Evolutionary conservation across 805 yeast species (phyloP), one percentile per base, ranked within the genome.

Genomic region (Saccharomycopsis capsularis): DNA sequence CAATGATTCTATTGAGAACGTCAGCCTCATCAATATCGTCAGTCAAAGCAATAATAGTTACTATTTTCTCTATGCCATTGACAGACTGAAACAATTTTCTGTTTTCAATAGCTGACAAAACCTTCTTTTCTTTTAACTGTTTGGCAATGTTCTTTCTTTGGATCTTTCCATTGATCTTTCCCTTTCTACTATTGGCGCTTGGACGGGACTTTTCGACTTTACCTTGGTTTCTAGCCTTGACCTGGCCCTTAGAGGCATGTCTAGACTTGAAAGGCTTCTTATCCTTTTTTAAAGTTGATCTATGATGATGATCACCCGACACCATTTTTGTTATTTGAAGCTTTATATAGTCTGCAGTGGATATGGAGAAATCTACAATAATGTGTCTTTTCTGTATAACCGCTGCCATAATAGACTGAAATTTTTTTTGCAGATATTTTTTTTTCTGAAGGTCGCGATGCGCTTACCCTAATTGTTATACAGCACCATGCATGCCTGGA

Each of bases 221-320:
- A 53, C 98, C 98, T 61, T 85, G 90, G 59, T 70, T 71, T 51
- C 78, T 71, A 55, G 87, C 85, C 62, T 89, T 95, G 59, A 91
- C 65, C 32, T 89, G 78, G 52, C 96, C 85, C 62, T 93, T 93
- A 13, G 95, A 78, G 19, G 96, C 78, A 70, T 93, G 99, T 62
- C 82, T 85, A 2, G 95, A 78, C 63, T 93, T 95, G 74, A 88
- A 95, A 7, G 90, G 76, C 68, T 93, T 93, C 60, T 91, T 95
- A 42, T 81, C 81, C 61, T 81, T 82, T 66, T 88, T 91, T 40
- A 86, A 68, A 3, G 95, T 79, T 11, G 91, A 74, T 63, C 98
- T 77, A 63, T 93, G 98, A 5, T 88, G 78, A 64, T 82, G 85
- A n/a, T n/a, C n/a, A 32, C 42, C 48, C 19, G 44, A 25, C 38